A percentile compares a stretch with the other conserved stretches of the same genome.
Evolutionary conservation across 305 asterid genomes (phyloP).

Genomic region (Lippia alba): DNA sequence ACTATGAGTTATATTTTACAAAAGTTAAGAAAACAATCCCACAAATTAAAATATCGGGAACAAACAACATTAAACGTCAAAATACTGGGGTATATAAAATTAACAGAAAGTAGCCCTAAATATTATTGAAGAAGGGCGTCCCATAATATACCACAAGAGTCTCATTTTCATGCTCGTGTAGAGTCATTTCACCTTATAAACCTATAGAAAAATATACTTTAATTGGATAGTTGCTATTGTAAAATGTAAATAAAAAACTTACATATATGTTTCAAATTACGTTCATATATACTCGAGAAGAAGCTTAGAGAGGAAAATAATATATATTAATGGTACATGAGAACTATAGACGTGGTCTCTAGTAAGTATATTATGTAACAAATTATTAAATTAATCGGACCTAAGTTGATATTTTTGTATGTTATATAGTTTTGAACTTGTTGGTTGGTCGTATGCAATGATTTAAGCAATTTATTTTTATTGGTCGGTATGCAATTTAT

Average conservation of each 20-base stretch:
- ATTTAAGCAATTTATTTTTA: no score
- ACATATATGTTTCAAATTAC: no score
- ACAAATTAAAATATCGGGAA: no score
- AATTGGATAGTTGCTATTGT: not conserved
- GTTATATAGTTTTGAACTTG: not conserved
- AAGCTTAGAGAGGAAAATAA: no score
- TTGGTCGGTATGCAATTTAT: constrained; percentile 3
- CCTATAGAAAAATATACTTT: not conserved
- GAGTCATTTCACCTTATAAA: constrained; percentile 18
- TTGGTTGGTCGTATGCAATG: no score
- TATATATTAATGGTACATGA: no score
- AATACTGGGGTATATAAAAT: no score
- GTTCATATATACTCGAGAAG: no score
- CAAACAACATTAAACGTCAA: no score
- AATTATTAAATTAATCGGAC: constrained; percentile 1
- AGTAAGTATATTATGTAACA: constrained; percentile 3
- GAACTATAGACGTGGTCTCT: not conserved
- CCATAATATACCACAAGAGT: constrained; percentile 5
- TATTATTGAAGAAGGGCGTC: not conserved
- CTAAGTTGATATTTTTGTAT: not conserved
- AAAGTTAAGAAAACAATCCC: no score
- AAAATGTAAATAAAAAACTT: not conserved
- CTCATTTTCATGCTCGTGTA: not conserved
- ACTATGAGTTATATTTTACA: no score
- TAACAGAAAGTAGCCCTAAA: not conserved